A percentile compares a stretch with the other conserved stretches of the same genome.
These are phyloP conservation scores for Artemisia argyi DNA, from an alignment of 129 eudicot genomes.

Conservation along the genomic window DNA sequence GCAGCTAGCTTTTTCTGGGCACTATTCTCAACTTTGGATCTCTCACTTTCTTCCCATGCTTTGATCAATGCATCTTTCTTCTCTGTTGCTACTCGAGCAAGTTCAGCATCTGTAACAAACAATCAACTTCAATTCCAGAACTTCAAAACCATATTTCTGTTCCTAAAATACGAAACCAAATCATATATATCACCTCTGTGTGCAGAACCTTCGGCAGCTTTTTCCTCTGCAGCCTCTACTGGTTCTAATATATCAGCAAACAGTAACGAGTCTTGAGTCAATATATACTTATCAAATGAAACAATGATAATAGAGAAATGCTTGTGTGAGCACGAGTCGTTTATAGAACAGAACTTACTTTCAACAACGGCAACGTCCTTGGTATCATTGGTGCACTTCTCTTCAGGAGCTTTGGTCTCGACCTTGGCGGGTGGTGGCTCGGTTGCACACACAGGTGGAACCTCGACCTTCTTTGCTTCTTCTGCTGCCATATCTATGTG, in stretches of 20 bases:
- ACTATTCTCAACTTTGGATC: conserved; percentile 71
- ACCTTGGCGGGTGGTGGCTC: conserved; percentile 37
- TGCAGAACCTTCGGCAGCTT: conserved; percentile 59
- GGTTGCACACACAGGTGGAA: conserved; percentile 36
- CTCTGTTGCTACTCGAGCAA: conserved; percentile 80
- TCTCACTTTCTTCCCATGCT: conserved; percentile 99
- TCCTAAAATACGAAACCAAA: neutral
- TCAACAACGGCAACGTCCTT: conserved; percentile 51
- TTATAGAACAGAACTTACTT: conserved; percentile 37
- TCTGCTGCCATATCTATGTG: conserved; percentile 54
- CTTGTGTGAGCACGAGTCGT: neutral
- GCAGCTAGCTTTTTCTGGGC: conserved; percentile 73
- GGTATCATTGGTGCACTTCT: conserved; percentile 47
- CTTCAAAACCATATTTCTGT: neutral
- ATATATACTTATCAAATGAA: neutral
- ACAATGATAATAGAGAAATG: neutral
- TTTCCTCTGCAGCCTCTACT: conserved; percentile 58
- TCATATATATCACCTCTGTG: conserved; percentile 57
- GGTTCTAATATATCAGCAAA: conserved; percentile 28
- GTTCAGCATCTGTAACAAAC: conserved; percentile 54
- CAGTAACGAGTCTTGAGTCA: conserved; percentile 15
- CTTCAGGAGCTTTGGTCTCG: conserved; percentile 56
- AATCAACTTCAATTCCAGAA: neutral
- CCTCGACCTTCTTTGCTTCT: conserved; percentile 57
- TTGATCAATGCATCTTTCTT: conserved; percentile 70